Base-by-base conservation (phyloP, 2,329 filamentous ascomycete species). In the Aspergillus quadrilineatus region DNA sequence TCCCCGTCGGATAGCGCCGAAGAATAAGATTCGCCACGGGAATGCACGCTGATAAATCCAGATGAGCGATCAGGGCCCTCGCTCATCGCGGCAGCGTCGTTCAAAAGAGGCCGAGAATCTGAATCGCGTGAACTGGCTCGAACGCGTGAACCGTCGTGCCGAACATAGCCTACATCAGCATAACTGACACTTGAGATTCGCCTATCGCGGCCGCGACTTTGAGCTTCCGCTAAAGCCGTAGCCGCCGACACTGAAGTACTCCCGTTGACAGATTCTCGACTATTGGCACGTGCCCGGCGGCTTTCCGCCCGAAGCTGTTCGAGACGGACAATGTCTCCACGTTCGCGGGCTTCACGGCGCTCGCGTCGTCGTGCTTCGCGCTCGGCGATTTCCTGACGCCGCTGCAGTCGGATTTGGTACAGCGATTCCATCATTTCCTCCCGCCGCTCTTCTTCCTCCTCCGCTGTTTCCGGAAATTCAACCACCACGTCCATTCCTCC, bases 361-460 rank as follows among this genome's bases (percentile, higher is more conserved):
- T 85, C 79, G 46, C 84, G 81, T 50, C 90, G 81, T n/a, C 89
- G 80, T 61, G 89, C 86, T 63, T 95, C 90, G 4, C 91, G 86
- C 60, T 94, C 91, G 4, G 85, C 84, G 39, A 88, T 81, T 70
- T 95, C 89, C 55, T 84, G 81, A 50, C 92, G 85, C 53, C 94
- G 84, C 15, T 90, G 86, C 10, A 89, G 70, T 10, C 94, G 87
- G 57, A 97, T 93, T 72, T 96, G 91, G 72, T 96, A 97, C 41
- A 97, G 75, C 0, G 89, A 85, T 60, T 94, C 89, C 94, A 97
- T 97, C 72, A 97, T 90, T 29, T 90, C 85, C 61, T 97, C 92
- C 10, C 94, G 83, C 52, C 91, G 78, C 1, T 77, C 75, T 70
- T 96, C 91, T 62, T 95, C 86, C 53, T 92, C 89, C 50, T 96